These are phyloP conservation scores for Ceratocystis diversiconidia DNA, from an alignment of 2,329 filamentous ascomycete genomes.

Conservation along the genomic window DNA sequence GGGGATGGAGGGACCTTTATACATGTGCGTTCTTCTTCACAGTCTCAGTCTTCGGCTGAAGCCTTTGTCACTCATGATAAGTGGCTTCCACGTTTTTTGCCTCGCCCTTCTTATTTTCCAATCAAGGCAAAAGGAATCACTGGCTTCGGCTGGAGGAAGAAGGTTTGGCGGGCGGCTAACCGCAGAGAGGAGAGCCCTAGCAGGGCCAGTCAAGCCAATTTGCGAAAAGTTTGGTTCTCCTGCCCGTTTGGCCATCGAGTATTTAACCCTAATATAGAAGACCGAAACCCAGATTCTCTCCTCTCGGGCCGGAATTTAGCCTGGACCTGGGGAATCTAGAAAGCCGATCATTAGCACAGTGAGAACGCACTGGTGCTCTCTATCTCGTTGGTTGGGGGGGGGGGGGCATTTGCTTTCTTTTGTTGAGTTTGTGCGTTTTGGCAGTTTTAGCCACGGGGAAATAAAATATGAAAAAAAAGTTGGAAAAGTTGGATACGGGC, in stretches of 20 bases:
- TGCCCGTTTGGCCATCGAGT: not conserved
- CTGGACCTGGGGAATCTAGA: not conserved
- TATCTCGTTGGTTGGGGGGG: not conserved
- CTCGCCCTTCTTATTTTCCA: not conserved
- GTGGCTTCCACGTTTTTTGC: slow-evolving; percentile 5
- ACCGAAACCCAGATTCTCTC: not conserved
- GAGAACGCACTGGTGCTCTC: no score
- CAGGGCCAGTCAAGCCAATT: no score
- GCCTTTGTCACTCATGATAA: not conserved
- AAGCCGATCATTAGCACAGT: not conserved
- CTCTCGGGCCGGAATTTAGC: not conserved
- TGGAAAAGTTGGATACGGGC: not conserved
- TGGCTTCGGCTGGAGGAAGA: not conserved
- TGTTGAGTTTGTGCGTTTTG: not conserved
- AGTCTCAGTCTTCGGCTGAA: not conserved
- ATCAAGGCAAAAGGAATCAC: not conserved
- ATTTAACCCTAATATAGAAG: not conserved
- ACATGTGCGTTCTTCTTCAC: not conserved
- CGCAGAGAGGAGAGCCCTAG: not conserved
- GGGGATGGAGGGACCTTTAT: not conserved
- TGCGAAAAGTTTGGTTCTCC: not conserved
- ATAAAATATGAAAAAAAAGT: not conserved
- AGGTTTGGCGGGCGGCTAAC: not conserved
- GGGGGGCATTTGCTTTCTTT: not conserved
- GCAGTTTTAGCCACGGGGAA: not conserved